Evolutionary conservation across 1,284 basidiomycete genomes (phyloP), one percentile per base, ranked within the genome.

Genomic region (Rhodotorula mucilaginosa): DNA sequence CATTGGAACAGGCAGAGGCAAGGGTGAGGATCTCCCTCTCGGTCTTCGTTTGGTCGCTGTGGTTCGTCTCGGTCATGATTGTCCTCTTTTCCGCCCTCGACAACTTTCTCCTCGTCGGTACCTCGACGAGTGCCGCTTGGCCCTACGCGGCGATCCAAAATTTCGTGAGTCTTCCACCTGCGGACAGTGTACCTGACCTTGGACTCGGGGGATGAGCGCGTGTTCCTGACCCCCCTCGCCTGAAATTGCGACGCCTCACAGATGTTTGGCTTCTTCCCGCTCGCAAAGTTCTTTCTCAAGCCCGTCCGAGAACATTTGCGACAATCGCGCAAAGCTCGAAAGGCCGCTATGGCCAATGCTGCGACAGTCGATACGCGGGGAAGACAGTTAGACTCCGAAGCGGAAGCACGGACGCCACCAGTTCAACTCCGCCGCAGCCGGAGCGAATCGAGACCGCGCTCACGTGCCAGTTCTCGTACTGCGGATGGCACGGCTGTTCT

Each of bases 251-350:
- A 19, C 60, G 26, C 31, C 5, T n/a, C 1, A 10, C 51, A 63
- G 61, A 56, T 63, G 49, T 63, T 63, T 19, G 51, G 61, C 39
- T 13, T n/a, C n/a, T 63, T 63, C 39, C 49, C 52, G 6, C n/a
- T 51, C 3, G 13, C 52, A n/a, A 54, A 47, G 18, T 63, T 63
- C 61, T 19, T 52, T 31, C 52, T 63, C 39, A 29, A 34, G 23
- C 34, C 39, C 5, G 61, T 26, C 8, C 51, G 61, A 3, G 34
- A 63, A 26, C 34, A n/a, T n/a, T 4, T 23, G 1, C 39, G 52
- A 12, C 34, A 3, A 18, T 52, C 23, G 3, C 51, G 51, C 10
- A 52, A 52, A 15, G 23, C 21, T 21, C 51, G 51, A 23, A 44
- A 10, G 51, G 21, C 23, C 10, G 5, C 23, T 10, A 23, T n/a